Evolutionary conservation across 1,284 basidiomycete genomes (phyloP).

Genomic region (Ustilago tritici): DNA sequence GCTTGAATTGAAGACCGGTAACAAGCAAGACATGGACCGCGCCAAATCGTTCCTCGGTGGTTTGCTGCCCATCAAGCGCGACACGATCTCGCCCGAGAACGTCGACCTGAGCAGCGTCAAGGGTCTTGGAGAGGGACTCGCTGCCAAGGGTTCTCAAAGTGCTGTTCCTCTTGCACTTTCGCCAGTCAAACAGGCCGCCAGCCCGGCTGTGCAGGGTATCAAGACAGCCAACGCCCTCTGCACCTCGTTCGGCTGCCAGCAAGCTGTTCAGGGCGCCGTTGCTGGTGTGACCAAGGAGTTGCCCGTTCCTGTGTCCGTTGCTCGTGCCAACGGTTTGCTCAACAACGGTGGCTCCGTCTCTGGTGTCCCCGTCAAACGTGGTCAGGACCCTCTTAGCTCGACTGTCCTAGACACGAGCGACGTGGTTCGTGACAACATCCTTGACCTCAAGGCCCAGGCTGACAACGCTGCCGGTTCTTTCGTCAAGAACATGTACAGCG

Average conservation of each 20-base stretch:
- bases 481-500: slow-evolving; percentile 49
- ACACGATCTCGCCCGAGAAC: slow-evolving; percentile 42
- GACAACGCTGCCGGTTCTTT: slow-evolving; percentile 31
- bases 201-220: slow-evolving; percentile 37
- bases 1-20: slow-evolving; percentile 26
- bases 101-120: slow-evolving; percentile 32
- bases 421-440: slow-evolving; percentile 19
- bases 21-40: slow-evolving; percentile 30
- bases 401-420: slow-evolving; percentile 33
- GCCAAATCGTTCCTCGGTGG: slow-evolving; percentile 19
- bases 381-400: slow-evolving; percentile 16
- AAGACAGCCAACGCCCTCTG: slow-evolving; percentile 32
- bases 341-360: slow-evolving; percentile 10
- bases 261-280: slow-evolving; percentile 10
- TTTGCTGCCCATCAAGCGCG: slow-evolving; percentile 31
- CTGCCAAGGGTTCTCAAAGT: slow-evolving; percentile 9
- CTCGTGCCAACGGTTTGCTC: slow-evolving; percentile 28
- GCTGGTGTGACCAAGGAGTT: slow-evolving; percentile 12
- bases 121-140: slow-evolving; percentile 5
- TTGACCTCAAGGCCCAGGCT: slow-evolving; percentile 27
- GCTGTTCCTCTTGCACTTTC: slow-evolving; percentile 21
- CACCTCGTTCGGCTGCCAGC: slow-evolving; percentile 29
- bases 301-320: slow-evolving; percentile 13
- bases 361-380: slow-evolving; percentile 35
- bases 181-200: slow-evolving; percentile 29